These are phyloP conservation scores for Claviceps maximensis DNA, from an alignment of 2,329 filamentous ascomycete species.

Conservation along the genomic window DNA sequence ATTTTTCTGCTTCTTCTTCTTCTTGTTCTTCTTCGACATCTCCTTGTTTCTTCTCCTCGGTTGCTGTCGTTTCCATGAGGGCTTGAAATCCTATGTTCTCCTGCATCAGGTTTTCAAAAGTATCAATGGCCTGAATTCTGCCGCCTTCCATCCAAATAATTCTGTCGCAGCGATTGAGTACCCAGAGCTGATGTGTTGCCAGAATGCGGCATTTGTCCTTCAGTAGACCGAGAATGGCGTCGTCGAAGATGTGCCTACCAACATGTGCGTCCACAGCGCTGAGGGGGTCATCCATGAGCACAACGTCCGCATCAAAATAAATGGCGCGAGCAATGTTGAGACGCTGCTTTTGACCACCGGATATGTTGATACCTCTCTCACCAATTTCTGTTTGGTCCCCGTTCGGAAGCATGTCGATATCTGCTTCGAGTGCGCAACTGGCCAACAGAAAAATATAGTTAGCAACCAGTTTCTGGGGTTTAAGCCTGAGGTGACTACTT, in stretches of 20 bases:
- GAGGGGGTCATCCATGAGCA: conserved; percentile 57
- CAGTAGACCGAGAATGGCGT: conserved; percentile 80
- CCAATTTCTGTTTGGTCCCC: conserved; percentile 88
- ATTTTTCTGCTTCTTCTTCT: conserved; percentile 10
- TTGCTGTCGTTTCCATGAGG: conserved; percentile 73
- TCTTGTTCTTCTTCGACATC: conserved; percentile 27
- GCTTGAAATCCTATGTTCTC: conserved; percentile 65
- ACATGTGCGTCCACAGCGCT: conserved; percentile 59
- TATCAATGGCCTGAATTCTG: conserved; percentile 71
- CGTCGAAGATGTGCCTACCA: conserved; percentile 72
- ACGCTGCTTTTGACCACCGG: conserved; percentile 88
- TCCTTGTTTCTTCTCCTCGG: conserved; percentile 44
- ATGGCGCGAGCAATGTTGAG: conserved; percentile 82
- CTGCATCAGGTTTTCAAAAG: conserved; percentile 76
- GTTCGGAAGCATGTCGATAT: conserved; percentile 85
- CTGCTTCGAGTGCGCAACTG: conserved; percentile 67
- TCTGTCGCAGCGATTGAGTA: conserved; percentile 77
- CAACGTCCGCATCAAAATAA: conserved; percentile 54
- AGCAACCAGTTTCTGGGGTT: not conserved
- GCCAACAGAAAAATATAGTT: not conserved
- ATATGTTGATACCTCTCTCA: conserved; percentile 88
- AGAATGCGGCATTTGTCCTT: conserved; percentile 82
- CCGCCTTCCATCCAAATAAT: conserved; percentile 91
- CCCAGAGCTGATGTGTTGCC: conserved; percentile 90
- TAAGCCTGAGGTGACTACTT: conserved; percentile 20